Evolutionary conservation across 345 rosid species (phyloP).

Genomic region (Salix viminalis): DNA sequence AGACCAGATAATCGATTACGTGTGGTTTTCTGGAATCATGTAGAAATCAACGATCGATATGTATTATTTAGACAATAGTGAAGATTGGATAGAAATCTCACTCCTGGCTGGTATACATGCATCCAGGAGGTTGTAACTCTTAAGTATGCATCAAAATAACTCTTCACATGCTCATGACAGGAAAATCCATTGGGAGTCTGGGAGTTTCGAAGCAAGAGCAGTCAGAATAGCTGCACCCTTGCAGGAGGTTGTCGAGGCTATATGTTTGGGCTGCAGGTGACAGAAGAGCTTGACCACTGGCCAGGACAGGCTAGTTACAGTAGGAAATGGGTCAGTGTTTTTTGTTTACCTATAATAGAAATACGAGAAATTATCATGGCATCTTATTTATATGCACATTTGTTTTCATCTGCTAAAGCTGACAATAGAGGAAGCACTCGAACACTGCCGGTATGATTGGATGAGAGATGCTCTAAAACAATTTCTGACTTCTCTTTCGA

Average conservation of each 20-base stretch:
- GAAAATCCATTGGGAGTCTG: slow-evolving; percentile 65
- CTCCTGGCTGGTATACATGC: neutral
- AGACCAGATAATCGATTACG: neutral
- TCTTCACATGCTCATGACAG: slow-evolving; percentile 20
- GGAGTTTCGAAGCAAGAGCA: slow-evolving; percentile 68
- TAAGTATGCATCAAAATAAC: neutral
- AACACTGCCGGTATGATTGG: slow-evolving; percentile 78
- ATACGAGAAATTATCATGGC: neutral
- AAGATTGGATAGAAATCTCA: neutral
- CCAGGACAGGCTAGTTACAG: slow-evolving; percentile 55
- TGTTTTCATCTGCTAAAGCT: slow-evolving; percentile 33
- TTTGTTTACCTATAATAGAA: neutral
- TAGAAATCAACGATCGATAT: neutral
- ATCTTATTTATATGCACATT: neutral
- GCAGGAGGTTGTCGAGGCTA: slow-evolving; percentile 69
- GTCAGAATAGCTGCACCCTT: slow-evolving; percentile 29
- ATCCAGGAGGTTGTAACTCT: neutral
- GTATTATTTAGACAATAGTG: neutral
- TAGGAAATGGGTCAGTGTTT: slow-evolving; percentile 62
- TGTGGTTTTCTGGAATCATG: neutral
- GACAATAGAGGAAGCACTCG: slow-evolving; percentile 48
- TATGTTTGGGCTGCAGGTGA: slow-evolving; percentile 72
- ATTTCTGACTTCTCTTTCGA: slow-evolving; percentile 35
- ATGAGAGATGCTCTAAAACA: slow-evolving; percentile 63
- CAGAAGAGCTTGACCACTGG: slow-evolving; percentile 77